These are phyloP conservation scores for Penicillium sp. DNA, from an alignment of 2,329 filamentous ascomycete species.

Conservation along the genomic window DNA sequence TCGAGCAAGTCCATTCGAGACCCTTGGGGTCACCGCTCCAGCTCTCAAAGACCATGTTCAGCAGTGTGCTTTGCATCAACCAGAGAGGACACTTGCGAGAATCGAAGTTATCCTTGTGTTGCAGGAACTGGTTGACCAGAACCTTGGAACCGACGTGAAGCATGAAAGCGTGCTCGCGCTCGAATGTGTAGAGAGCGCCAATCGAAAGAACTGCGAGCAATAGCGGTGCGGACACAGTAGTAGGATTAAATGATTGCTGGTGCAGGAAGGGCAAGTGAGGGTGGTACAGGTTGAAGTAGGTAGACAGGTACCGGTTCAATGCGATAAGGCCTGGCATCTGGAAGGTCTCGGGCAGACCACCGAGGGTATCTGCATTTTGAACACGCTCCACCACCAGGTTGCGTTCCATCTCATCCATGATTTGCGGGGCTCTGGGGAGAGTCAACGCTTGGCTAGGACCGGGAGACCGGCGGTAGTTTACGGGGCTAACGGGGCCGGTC, in stretches of 20 bases:
- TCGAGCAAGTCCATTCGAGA: slow-evolving; percentile 97
- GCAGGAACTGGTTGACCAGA: slow-evolving; percentile 91
- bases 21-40: slow-evolving; percentile 99
- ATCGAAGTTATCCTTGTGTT: slow-evolving; percentile 98
- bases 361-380: slow-evolving; percentile 74
- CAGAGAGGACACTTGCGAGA: slow-evolving; percentile 95
- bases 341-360: slow-evolving; percentile 83
- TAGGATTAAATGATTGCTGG: slow-evolving; percentile 83
- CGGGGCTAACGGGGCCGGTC: slow-evolving; percentile 65
- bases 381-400: slow-evolving; percentile 84
- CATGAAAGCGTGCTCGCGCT: slow-evolving; percentile 95
- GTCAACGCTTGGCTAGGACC: slow-evolving; percentile 65
- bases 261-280: slow-evolving; percentile 96
- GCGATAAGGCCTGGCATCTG: slow-evolving; percentile 76
- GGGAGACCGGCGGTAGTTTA: slow-evolving; percentile 69
- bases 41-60: slow-evolving; percentile 99
- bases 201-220: slow-evolving; percentile 90
- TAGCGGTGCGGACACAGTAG: slow-evolving; percentile 75
- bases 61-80: slow-evolving; percentile 94
- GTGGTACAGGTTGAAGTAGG: slow-evolving; percentile 96
- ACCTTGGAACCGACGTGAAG: slow-evolving; percentile 97
- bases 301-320: slow-evolving; percentile 88
- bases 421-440: slow-evolving; percentile 72
- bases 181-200: slow-evolving; percentile 92
- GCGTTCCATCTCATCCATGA: slow-evolving; percentile 80